A percentile compares a stretch with the other conserved stretches of the same genome.
These are phyloP conservation scores for Hypoxylon trugodes DNA, from an alignment of 495 filamentous ascomycete genomes.

Conservation along the genomic window DNA sequence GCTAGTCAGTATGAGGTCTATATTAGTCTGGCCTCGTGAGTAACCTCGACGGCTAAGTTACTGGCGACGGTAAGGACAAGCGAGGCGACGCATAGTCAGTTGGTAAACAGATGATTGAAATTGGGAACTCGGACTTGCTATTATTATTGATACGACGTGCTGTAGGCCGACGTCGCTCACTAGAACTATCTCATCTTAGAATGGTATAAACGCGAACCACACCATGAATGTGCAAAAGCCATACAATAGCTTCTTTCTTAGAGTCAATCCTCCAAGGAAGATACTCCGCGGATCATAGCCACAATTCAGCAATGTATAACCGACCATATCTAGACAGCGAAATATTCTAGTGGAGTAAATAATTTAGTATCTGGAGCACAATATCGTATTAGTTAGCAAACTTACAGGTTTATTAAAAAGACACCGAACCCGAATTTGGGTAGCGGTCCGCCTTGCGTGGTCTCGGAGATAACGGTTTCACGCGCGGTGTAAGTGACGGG, in stretches of 20 bases:
- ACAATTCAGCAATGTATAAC: constrained; percentile 42
- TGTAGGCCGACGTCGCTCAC: constrained; percentile 9
- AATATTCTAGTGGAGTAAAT: constrained; percentile 33
- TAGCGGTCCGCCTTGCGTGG: constrained; percentile 28
- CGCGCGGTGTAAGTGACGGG: constrained; percentile 45
- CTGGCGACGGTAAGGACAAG: too few relatives aligned
- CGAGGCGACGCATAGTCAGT: too few relatives aligned
- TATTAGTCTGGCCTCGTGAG: too few relatives aligned
- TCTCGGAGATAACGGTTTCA: constrained; percentile 37
- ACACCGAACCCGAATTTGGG: constrained; percentile 44
- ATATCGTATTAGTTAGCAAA: not conserved
- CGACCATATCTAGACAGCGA: constrained; percentile 41
- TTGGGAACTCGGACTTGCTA: constrained; percentile 3
- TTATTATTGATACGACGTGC: constrained; percentile 15
- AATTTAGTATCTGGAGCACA: not conserved
- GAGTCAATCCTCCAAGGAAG: constrained; percentile 32
- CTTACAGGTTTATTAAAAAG: constrained; percentile 47
- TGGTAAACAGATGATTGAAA: constrained; percentile 13
- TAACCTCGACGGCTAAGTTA: too few relatives aligned
- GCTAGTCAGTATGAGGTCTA: too few relatives aligned
- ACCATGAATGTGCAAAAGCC: constrained; percentile 45
- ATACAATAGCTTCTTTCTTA: constrained; percentile 41
- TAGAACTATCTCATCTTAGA: constrained; percentile 32
- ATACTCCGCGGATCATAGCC: constrained; percentile 46
- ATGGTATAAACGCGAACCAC: constrained; percentile 48